A percentile compares a stretch with the other conserved stretches of the same genome.
phyloP scores from a whole-genome alignment of 2,329 filamentous ascomycete species.

The Diplocarpon rosae region DNA sequence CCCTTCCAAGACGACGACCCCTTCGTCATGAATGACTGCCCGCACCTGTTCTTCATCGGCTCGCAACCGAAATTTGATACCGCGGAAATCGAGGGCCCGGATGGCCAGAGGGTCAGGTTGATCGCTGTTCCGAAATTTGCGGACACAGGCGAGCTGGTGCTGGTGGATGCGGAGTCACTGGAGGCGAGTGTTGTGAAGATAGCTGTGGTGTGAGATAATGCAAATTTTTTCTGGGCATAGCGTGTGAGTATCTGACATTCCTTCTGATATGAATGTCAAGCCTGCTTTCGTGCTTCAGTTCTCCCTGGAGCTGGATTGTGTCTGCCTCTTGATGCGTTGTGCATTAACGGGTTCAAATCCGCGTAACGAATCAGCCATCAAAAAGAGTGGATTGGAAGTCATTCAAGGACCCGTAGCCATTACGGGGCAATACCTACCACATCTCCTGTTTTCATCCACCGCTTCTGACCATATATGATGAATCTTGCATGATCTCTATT shows the following conservation, averaged over 20 bases:
- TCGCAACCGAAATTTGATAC: slow-evolving; percentile 74
- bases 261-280: no score
- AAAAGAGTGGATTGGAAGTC: no score
- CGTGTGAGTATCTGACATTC: not conserved
- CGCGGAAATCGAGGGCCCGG: slow-evolving; percentile 51
- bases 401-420: no score
- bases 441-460: no score
- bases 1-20: slow-evolving; percentile 92
- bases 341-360: no score
- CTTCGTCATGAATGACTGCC: slow-evolving; percentile 74
- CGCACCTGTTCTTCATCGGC: slow-evolving; percentile 84
- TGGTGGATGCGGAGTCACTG: slow-evolving; percentile 78
- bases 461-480: no score
- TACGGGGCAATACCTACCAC: no score
- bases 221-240: not conserved
- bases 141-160: slow-evolving; percentile 64
- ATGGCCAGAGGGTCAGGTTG: slow-evolving; percentile 62
- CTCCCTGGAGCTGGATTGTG: no score
- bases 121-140: slow-evolving; percentile 77
- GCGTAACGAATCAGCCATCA: no score
- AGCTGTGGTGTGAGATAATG: slow-evolving; percentile 6
- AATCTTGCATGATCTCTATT: no score
- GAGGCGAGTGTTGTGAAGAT: slow-evolving; percentile 34
- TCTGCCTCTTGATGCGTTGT: no score
- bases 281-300: no score